These are phyloP conservation scores for Sesbania bispinosa DNA, from an alignment of 306 rosid genomes.

Conservation along the genomic window DNA sequence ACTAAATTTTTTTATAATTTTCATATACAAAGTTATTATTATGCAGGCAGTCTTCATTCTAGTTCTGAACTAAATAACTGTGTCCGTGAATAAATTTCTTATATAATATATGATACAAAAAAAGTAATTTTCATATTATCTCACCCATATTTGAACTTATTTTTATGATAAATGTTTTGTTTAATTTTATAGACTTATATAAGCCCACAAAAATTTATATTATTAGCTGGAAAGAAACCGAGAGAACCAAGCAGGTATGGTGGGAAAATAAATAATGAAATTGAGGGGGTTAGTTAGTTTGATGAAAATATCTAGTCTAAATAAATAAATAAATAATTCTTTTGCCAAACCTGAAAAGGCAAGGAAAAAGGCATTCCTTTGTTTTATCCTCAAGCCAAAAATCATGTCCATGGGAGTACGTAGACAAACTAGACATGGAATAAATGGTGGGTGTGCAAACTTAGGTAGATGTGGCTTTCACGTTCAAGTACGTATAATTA, in stretches of 20 bases:
- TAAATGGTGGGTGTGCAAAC: background rate
- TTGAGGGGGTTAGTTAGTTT: background rate
- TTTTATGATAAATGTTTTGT: no score
- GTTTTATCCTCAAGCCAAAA: background rate
- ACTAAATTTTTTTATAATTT: no score
- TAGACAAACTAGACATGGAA: conserved; percentile 3
- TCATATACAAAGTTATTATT: no score
- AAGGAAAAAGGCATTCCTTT: background rate
- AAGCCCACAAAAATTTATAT: background rate
- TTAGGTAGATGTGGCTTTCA: conserved; percentile 21
- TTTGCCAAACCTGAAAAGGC: background rate
- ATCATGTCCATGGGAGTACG: background rate
- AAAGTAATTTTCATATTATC: no score
- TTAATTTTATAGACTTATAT: no score
- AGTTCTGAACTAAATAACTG: background rate
- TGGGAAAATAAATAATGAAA: background rate
- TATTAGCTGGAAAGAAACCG: background rate
- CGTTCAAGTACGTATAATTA: conserved; percentile 13
- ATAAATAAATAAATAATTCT: background rate
- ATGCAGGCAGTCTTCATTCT: background rate
- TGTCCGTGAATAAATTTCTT: background rate
- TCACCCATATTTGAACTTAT: no score
- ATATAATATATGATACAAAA: no score
- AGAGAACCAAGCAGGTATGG: background rate
- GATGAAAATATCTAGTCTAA: background rate